phyloP scores from a whole-genome alignment of 2,329 filamentous ascomycete species.

The Magnaporthales sp. region DNA sequence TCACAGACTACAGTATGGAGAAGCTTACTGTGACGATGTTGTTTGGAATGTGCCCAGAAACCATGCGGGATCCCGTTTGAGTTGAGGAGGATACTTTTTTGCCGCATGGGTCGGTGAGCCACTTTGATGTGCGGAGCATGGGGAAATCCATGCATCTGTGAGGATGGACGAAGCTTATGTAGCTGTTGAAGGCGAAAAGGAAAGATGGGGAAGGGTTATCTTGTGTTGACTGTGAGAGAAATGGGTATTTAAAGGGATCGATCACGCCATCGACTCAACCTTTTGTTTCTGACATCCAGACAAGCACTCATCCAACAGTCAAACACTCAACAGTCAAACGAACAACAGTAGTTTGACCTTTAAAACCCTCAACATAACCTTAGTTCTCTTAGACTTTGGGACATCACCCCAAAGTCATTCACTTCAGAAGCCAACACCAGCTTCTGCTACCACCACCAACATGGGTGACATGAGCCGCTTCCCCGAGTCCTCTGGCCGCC shows the following conservation, averaged over 20 bases:
- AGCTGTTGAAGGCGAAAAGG: not conserved
- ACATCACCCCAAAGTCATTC: not conserved
- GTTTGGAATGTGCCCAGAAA: not conserved
- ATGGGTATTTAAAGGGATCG: not conserved
- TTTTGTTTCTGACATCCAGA: not conserved
- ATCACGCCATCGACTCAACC: not conserved
- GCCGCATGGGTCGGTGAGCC: not conserved
- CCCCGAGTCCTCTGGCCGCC: conserved; percentile 10
- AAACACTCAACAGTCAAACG: not conserved
- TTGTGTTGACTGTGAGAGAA: not conserved
- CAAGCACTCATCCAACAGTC: not conserved
- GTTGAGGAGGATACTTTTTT: not conserved
- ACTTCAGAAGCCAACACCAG: not conserved
- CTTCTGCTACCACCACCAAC: not conserved
- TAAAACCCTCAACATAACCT: not conserved
- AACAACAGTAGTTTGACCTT: not conserved
- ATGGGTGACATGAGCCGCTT: conserved; percentile 11
- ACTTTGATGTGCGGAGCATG: not conserved
- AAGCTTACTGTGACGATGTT: not conserved
- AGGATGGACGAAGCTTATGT: not conserved
- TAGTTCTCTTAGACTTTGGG: not conserved
- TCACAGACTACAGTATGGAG: not conserved
- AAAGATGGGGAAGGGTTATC: not conserved
- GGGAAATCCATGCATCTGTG: not conserved
- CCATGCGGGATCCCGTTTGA: not conserved